Evolutionary conservation across 108 stramenopile genomes (phyloP).

Genomic region (Skeletonema grethae): DNA sequence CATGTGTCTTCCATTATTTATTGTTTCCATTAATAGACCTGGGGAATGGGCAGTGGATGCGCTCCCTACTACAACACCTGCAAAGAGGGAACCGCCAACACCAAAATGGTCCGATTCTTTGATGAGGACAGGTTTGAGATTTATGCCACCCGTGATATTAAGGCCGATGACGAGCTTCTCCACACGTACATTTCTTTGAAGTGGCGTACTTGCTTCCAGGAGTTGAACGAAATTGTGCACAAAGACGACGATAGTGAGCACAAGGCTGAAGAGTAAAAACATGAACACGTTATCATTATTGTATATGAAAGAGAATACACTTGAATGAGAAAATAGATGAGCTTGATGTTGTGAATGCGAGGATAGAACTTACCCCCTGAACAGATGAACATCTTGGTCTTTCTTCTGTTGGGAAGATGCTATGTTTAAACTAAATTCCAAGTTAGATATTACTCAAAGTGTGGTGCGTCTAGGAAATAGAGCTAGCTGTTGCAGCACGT

Average conservation of each 20-base stretch:
- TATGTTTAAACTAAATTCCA: conserved; percentile 10
- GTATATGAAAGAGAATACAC: conserved; percentile 1
- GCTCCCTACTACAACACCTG: conserved; percentile 75
- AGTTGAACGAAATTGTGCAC: conserved; percentile 70
- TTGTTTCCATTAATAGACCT: conserved; percentile 35
- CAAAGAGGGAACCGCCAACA: conserved; percentile 70
- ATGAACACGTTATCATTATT: not conserved
- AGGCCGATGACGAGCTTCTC: conserved; percentile 64
- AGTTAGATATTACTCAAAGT: not conserved
- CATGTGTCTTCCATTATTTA: not conserved
- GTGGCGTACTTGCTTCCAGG: conserved; percentile 73
- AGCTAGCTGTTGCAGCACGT: too few relatives aligned
- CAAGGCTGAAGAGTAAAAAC: conserved; percentile 1
- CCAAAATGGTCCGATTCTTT: conserved; percentile 70
- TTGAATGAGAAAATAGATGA: not conserved
- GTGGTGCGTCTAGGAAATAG: too few relatives aligned
- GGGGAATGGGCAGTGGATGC: conserved; percentile 79
- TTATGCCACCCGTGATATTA: conserved; percentile 68
- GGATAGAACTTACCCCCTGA: not conserved
- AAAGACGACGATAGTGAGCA: conserved; percentile 38
- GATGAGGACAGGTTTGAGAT: conserved; percentile 75
- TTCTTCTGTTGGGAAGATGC: conserved; percentile 1
- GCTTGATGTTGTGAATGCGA: not conserved
- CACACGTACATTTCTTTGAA: conserved; percentile 77
- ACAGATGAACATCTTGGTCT: not conserved